Evolutionary conservation across 1,284 basidiomycete genomes (phyloP), one percentile per base, ranked within the genome.

Genomic region (Hortiboletus rubellus): DNA sequence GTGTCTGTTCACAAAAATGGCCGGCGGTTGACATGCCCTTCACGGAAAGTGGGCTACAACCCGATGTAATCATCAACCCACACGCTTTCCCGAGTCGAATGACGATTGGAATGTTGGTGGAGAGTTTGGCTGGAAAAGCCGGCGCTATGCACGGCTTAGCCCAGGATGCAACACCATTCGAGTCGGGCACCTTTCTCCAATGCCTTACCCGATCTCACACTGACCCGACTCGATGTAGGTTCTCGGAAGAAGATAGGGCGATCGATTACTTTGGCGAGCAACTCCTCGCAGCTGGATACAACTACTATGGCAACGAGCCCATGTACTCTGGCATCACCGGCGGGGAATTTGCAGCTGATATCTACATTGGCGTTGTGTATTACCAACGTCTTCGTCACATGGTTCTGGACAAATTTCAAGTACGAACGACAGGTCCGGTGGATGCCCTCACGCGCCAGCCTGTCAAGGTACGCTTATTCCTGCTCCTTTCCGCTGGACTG

Each of bases 271-370:
- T 99, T 69, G 97, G 97, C 50, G 86, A 98, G 68, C 96, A 99
- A 73, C 86, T 99, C 36, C 79, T 87, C 44, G 91, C 92, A 24
- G 89, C 97, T 9, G 97, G 97, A 7, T 99, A 98, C 82, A 99
- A 98, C 76, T 98, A 98, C 75, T 92, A 98, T 71, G 97, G 97
- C 37, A 98, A 98, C 77, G 97, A 99, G 75, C 96, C 97, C 9
- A 99, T 99, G 97, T 99, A 99, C 76, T 98, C 96, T 60, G 97
- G 97, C 40, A 97, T 99, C 72, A 99, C 97, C 8, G 97, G 97
- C 22, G 84, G 98, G 76, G 97, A 99, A 78, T 98, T 99, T 74
- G 89, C 92, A 18, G 96, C 96, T 5, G 97, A 99, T 73, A 99
- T 99, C 69, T 99, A 99, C 76, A 85, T 99, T 60, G 97, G 97